phyloP scores from a whole-genome alignment of 352 stramenopile species.

The Phytophthora tentaculata region DNA sequence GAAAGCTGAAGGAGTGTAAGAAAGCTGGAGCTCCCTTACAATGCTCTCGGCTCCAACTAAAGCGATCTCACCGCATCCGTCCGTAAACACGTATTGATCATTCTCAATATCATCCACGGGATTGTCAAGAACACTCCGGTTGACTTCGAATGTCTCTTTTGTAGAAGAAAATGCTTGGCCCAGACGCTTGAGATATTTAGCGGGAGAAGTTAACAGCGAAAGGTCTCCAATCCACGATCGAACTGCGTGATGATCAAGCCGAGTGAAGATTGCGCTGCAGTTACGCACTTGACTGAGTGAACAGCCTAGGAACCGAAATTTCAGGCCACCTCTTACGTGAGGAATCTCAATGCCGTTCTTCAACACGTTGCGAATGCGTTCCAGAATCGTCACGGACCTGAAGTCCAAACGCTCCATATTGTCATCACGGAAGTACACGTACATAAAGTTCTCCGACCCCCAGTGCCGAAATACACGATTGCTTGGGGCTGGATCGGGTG shows the following conservation, averaged over 20 bases:
- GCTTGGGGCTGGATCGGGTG: conserved; percentile 48
- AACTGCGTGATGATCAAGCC: conserved; percentile 53
- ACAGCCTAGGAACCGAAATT: conserved; percentile 72
- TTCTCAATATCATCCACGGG: conserved; percentile 54
- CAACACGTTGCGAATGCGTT: conserved; percentile 50
- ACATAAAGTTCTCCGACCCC: conserved; percentile 78
- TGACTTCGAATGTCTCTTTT: conserved; percentile 53
- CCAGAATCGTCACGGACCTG: conserved; percentile 39
- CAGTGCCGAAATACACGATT: conserved; percentile 82
- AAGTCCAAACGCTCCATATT: conserved; percentile 78
- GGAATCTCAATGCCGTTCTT: conserved; percentile 47
- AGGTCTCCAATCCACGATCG: conserved; percentile 73
- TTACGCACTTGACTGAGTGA: conserved; percentile 82
- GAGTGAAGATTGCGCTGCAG: conserved; percentile 73
- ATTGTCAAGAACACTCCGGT: conserved; percentile 50
- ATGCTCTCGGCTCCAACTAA: conserved; percentile 42
- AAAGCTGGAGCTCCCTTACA: conserved; percentile 44
- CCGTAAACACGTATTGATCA: conserved; percentile 62
- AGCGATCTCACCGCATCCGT: conserved; percentile 77
- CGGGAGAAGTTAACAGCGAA: conserved; percentile 49
- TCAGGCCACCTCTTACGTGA: conserved; percentile 23
- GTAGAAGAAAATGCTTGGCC: conserved; percentile 81
- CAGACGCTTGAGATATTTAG: conserved; percentile 82
- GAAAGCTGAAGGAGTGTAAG: conserved; percentile 61
- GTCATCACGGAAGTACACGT: conserved; percentile 86